phyloP scores from a whole-genome alignment of 805 yeast species.

The Saccharomycopsis sp. region DNA sequence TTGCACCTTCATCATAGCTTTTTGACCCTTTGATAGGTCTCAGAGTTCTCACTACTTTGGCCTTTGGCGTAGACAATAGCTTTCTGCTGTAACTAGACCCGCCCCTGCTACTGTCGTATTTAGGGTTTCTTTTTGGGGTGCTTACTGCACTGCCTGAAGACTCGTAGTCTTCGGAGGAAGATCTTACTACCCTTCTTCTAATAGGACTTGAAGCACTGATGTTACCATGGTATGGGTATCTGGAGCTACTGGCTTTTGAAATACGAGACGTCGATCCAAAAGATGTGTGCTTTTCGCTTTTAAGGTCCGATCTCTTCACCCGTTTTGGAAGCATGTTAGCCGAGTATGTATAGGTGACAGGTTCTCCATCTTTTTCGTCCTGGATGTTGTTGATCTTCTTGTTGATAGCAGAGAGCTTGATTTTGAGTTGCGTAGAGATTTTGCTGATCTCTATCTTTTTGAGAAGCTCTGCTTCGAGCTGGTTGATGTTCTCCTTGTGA shows the following conservation, averaged over 20 bases:
- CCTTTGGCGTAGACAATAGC: conserved; percentile 14
- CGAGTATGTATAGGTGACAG: not conserved
- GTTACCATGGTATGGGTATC: not conserved
- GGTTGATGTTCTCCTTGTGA: not conserved
- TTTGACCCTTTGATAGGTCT: not conserved
- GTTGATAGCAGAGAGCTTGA: conserved; percentile 13
- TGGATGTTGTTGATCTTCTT: conserved; percentile 2
- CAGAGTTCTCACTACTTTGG: conserved; percentile 7
- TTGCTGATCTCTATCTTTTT: conserved; percentile 21
- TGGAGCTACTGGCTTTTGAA: not conserved
- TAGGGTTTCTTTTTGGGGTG: not conserved
- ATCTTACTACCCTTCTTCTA: not conserved
- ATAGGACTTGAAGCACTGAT: not conserved
- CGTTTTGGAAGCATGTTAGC: conserved; percentile 6
- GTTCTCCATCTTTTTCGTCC: not conserved
- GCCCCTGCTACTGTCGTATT: too few species aligned
- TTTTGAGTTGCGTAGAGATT: conserved; percentile 20
- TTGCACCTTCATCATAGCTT: conserved; percentile 65
- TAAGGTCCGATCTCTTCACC: not conserved
- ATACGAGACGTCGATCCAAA: not conserved
- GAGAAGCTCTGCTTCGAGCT: conserved; percentile 17
- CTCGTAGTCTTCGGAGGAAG: not conserved
- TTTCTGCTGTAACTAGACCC: not conserved
- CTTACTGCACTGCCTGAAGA: not conserved
- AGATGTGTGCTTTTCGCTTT: not conserved